Conservation (phyloP, 1,139 yeast species). For the Zhuliangozyma blackwelliae region DNA sequence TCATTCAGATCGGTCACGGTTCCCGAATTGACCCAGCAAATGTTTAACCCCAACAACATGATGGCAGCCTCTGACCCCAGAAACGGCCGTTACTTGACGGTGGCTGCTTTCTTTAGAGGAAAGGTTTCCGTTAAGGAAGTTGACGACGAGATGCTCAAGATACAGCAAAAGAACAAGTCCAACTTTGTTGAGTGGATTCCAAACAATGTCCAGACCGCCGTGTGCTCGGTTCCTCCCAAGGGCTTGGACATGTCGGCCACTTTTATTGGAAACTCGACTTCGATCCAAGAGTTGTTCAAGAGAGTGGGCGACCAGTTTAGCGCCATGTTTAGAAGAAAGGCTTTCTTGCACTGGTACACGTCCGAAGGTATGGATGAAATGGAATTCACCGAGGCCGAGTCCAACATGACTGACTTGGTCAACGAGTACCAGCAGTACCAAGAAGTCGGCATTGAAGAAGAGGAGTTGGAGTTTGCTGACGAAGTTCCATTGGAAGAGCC, state of each 20-base stretch:
- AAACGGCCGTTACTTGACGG: slow-evolving; percentile 89
- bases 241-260: slow-evolving; percentile 88
- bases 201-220: slow-evolving; percentile 91
- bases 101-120: slow-evolving; percentile 92
- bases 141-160: slow-evolving; percentile 86
- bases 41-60: slow-evolving; percentile 88
- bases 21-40: slow-evolving; percentile 88
- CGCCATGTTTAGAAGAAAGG: slow-evolving; percentile 90
- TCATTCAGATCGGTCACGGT: slow-evolving; percentile 82
- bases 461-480: slow-evolving; percentile 63
- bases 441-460: slow-evolving; percentile 74
- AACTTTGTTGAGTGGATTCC: slow-evolving; percentile 97
- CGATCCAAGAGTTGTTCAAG: slow-evolving; percentile 85
- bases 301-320: slow-evolving; percentile 87
- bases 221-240: slow-evolving; percentile 85
- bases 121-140: slow-evolving; percentile 88
- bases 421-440: slow-evolving; percentile 92
- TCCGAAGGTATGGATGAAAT: slow-evolving; percentile 94
- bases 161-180: slow-evolving; percentile 75
- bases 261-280: slow-evolving; percentile 86
- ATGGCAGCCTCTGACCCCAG: slow-evolving; percentile 94
- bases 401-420: slow-evolving; percentile 81
- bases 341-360: slow-evolving; percentile 94
- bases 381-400: slow-evolving; percentile 87
- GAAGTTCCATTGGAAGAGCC: slow-evolving; percentile 59